Evolutionary conservation across 1,284 basidiomycete genomes (phyloP), one percentile per base, ranked within the genome.

Genomic region (Cryptococcus sp.): DNA sequence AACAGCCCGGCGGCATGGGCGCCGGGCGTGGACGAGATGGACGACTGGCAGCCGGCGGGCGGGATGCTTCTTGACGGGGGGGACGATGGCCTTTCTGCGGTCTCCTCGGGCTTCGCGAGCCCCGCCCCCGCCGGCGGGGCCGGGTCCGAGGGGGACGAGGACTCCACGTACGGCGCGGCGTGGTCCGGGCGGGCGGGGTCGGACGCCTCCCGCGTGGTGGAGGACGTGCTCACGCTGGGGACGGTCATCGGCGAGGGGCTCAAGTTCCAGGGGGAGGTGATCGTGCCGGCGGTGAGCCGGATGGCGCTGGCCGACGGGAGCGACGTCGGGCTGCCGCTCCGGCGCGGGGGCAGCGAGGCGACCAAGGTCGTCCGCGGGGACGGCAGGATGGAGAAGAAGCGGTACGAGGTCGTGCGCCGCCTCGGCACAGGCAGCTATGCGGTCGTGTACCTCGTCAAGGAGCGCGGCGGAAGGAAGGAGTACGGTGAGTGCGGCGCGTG

Each of bases 391-490:
- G 56, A 49, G 46, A 72, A 71, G 62, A 73, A 72, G 54, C 56
- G 60, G 3, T 89, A 93, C 65, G 84, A 92, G 79, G 89, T 96
- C 66, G 84, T 93, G 62, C 81, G 88, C 54, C 83, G 84, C 64
- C 83, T 95, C 48, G 92, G 92, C 44, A 86, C 89, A 0, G 92
- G 92, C 62, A 89, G 87, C 59, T 95, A 95, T 73, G 91, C 92
- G 18, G 87, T 92, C 65, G 93, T 97, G 51, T 97, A 96, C 75
- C 86, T 93, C 62, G 91, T 95, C 23, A 85, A 87, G 53, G 91
- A 96, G 77, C 83, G 92, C 88, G 60, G 85, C 79, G 72, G 87
- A 82, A 68, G 93, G 66, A 83, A 88, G 57, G 87, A 97, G 74
- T 98, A 89, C 74, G 77, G 74, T 75, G 39, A 66, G 73, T 70